Conservation (phyloP, 805 yeast genomes). For the Vanderwaltozyma verrucispora region DNA sequence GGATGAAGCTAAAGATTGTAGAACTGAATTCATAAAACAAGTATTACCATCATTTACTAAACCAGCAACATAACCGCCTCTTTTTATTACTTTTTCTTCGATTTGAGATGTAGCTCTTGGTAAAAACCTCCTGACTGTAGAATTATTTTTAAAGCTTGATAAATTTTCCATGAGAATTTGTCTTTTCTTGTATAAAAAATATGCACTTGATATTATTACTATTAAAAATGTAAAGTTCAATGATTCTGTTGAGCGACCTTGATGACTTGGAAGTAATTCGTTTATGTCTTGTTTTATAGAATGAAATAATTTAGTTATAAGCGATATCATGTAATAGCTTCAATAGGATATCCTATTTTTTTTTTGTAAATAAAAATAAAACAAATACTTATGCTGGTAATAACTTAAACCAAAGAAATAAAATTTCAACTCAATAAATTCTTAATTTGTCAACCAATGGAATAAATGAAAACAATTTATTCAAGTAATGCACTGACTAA, state of each 20-base stretch:
- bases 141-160: slow-evolving; percentile 7
- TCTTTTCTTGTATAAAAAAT: slow-evolving; percentile 5
- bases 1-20: slow-evolving; percentile 75
- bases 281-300: neutral
- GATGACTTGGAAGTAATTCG: neutral
- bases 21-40: slow-evolving; percentile 86
- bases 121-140: slow-evolving; percentile 1
- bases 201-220: slow-evolving; percentile 5
- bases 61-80: slow-evolving; percentile 78
- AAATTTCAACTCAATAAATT: no score
- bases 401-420: no score
- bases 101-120: neutral
- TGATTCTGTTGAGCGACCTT: neutral
- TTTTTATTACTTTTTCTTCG: slow-evolving; percentile 32
- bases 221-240: neutral
- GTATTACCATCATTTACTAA: slow-evolving; percentile 85
- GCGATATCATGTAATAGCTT: neutral
- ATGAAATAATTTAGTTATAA: neutral
- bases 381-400: no score
- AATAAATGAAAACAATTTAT: no score
- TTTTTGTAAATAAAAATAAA: neutral
- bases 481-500: no score
- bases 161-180: slow-evolving; percentile 6
- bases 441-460: no score
- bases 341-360: neutral